Evolutionary conservation across 2,329 filamentous ascomycete species (phyloP).

Genomic region (Cladophialophora chaetospira): DNA sequence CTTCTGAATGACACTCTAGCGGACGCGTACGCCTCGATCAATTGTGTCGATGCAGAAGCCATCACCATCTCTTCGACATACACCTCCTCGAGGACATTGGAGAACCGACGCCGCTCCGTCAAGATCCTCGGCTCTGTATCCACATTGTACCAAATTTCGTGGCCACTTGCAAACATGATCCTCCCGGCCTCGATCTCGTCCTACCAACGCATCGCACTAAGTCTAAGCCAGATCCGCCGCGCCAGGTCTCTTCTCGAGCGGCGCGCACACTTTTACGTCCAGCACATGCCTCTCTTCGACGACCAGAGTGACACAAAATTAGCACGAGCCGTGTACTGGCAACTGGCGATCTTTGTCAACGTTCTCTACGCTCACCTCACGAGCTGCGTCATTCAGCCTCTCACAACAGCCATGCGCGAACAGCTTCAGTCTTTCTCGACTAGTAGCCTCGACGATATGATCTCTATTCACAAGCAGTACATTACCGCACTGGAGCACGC

Average conservation of each 20-base stretch:
- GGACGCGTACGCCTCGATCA: slow-evolving; percentile 62
- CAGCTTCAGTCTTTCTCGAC: slow-evolving; percentile 57
- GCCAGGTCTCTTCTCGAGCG: slow-evolving; percentile 68
- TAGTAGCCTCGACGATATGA: slow-evolving; percentile 79
- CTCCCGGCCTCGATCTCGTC: slow-evolving; percentile 62
- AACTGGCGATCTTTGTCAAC: slow-evolving; percentile 76
- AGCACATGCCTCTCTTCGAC: slow-evolving; percentile 37
- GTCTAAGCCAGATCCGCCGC: slow-evolving; percentile 76
- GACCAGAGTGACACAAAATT: slow-evolving; percentile 15
- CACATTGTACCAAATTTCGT: slow-evolving; percentile 68
- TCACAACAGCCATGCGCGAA: slow-evolving; percentile 58
- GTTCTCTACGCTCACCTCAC: slow-evolving; percentile 75
- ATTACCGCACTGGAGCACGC: slow-evolving; percentile 65
- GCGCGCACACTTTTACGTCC: slow-evolving; percentile 41
- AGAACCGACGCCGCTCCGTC: slow-evolving; percentile 60
- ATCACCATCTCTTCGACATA: slow-evolving; percentile 60
- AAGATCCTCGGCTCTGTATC: slow-evolving; percentile 64
- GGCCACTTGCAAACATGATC: slow-evolving; percentile 71
- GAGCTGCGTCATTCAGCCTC: slow-evolving; percentile 68
- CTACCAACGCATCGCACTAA: slow-evolving; percentile 73
- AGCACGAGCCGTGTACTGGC: slow-evolving; percentile 58
- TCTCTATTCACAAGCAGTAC: slow-evolving; percentile 66
- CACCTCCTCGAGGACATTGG: slow-evolving; percentile 46
- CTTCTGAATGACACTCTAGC: slow-evolving; percentile 76
- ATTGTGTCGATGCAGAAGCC: slow-evolving; percentile 60